These are phyloP conservation scores for Flaveria linearis DNA, from an alignment of 129 eudicot genomes.

Conservation along the genomic window DNA sequence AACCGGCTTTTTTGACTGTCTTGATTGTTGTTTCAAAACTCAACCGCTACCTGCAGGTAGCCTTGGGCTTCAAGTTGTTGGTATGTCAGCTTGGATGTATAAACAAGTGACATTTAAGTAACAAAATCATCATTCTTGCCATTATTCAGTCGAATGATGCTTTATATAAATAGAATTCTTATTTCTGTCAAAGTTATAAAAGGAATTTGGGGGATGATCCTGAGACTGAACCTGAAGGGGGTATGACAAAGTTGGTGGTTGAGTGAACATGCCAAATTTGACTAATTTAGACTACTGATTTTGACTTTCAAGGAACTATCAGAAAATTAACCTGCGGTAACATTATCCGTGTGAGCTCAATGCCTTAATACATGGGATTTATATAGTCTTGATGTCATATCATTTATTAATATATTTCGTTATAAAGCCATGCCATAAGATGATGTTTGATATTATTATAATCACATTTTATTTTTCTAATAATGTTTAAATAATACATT, in stretches of 20 bases:
- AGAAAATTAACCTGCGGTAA: not conserved
- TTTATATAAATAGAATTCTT: not conserved
- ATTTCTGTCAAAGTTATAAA: not conserved
- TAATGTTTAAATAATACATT: too few species aligned
- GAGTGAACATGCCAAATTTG: constrained; percentile 21
- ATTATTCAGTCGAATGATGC: constrained; percentile 15
- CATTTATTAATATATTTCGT: not conserved
- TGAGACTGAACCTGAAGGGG: constrained; percentile 1
- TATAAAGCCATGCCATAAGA: too few species aligned
- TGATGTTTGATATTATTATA: too few species aligned
- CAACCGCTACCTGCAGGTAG: not conserved
- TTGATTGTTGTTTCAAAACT: not conserved
- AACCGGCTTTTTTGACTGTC: not conserved
- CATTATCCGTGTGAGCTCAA: not conserved
- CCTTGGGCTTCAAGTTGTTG: not conserved
- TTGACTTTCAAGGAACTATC: constrained; percentile 25
- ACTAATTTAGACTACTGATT: constrained; percentile 12
- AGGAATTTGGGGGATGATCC: constrained; percentile 1
- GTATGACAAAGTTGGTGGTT: constrained; percentile 1
- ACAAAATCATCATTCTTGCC: not conserved
- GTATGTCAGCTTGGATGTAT: not conserved
- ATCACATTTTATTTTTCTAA: too few species aligned
- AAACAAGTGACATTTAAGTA: not conserved
- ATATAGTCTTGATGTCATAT: too few species aligned
- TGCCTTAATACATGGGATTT: not conserved